Base-by-base conservation (phyloP, 257 asterid species). In the Solanum neorickii region DNA sequence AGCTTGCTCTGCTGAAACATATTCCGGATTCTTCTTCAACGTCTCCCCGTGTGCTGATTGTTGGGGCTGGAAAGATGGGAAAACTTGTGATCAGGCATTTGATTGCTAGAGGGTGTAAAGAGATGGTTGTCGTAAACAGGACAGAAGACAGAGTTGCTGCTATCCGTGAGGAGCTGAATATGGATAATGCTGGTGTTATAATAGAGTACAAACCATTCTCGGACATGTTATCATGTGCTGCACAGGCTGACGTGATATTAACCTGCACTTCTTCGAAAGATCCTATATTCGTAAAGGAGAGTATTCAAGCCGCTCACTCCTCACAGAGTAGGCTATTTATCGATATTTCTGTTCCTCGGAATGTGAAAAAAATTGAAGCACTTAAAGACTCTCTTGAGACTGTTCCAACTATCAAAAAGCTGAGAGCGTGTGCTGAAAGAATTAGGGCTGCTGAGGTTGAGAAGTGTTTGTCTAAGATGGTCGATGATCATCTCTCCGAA, bases 11-110 rank as follows among this genome's bases (percentile, higher is more conserved):
- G 89, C 86, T 90, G 94, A 96, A 96, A 86, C 95, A 68, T 0
- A 14, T 95, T 94, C 97, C 96, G 10, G 91, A 90, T 66, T 42
- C 69, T 80, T 93, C 92, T 21, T 94, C 82, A 49, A 92, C 89
- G 69, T 85, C 89, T 0, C 92, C 93, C 4, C 91, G 93, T 84
- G 92, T 95, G 90, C 87, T 95, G 89, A 96, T 96, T 52, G 91
- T 96, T 72, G 99, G 99, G 87, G 98, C 99, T 56, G 98, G 98
- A 27, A 96, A 95, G 90, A 96, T 96, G 98, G 99, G 99, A 72
- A 94, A 94, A 82, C 98, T 96, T 27, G 98, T 95, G 74, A 93
- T 96, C 92, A 95, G 91, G 88, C 99, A 96, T 91, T 89, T 96
- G 89, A 94, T 90, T 21, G 96, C 99, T 16, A 95, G 93, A 88